These are phyloP conservation scores for Triticum dicoccoides DNA, from an alignment of 176 grass and related monocot species.

Conservation along the genomic window DNA sequence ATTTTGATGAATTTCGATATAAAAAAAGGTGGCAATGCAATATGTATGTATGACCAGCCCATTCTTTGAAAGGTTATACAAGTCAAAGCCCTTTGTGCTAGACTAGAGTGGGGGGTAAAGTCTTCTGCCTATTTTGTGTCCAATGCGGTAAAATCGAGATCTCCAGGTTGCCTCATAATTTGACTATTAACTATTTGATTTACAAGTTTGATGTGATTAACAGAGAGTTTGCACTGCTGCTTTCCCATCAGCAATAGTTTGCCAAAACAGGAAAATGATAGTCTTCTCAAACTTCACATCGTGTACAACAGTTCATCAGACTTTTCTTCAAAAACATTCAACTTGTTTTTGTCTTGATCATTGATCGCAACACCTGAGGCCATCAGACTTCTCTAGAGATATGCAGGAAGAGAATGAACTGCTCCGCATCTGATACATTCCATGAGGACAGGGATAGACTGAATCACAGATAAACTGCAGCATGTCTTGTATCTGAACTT, in stretches of 20 bases:
- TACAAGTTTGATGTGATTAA: background rate
- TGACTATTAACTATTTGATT: background rate
- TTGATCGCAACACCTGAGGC: background rate
- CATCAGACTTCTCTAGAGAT: background rate
- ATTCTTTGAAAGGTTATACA: background rate
- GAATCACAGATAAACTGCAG: background rate
- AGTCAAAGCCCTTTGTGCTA: background rate
- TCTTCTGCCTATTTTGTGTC: background rate
- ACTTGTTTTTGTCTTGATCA: background rate
- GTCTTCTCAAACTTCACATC: background rate
- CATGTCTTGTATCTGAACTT: constrained; percentile 7
- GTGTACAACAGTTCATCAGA: background rate
- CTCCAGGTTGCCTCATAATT: background rate
- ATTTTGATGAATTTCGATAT: constrained; percentile 14
- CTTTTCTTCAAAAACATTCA: background rate
- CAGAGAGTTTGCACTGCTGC: background rate
- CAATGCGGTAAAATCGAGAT: background rate
- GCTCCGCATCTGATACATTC: background rate
- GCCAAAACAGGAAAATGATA: background rate
- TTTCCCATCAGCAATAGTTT: background rate
- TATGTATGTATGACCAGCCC: background rate
- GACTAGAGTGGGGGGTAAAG: background rate
- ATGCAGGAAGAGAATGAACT: constrained; percentile 2
- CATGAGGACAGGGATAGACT: background rate
- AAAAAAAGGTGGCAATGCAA: background rate